Conservation (phyloP, 345 rosid species). For the Gossypium herbaceum region DNA sequence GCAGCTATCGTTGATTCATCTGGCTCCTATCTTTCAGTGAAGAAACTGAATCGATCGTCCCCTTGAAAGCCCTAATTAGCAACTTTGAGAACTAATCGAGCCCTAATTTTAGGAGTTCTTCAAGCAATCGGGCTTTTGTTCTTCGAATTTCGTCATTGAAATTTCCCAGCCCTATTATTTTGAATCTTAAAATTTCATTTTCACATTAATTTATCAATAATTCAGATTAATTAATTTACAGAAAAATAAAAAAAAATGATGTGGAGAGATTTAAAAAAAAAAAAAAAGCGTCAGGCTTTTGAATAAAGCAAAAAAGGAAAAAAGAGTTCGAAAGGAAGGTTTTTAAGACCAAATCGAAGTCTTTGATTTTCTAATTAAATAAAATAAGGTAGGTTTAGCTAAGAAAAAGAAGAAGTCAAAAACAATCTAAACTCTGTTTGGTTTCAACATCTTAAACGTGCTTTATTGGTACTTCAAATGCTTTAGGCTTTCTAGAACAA, state of each 20-base stretch:
- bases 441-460: background rate
- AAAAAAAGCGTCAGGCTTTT: background rate
- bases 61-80: too few relatives aligned
- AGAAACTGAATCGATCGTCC: slow-evolving; percentile 30
- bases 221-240: too few relatives aligned
- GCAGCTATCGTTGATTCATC: slow-evolving; percentile 41
- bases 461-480: background rate
- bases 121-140: slow-evolving; percentile 54
- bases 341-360: background rate
- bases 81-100: background rate
- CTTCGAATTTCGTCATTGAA: slow-evolving; percentile 59
- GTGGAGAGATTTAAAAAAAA: background rate
- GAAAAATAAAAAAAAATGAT: background rate
- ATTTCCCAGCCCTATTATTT: too few relatives aligned
- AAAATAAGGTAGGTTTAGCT: background rate
- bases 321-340: background rate
- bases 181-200: too few relatives aligned
- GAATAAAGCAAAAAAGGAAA: background rate
- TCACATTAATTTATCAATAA: too few relatives aligned
- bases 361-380: background rate
- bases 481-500: background rate
- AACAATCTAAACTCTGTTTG: background rate
- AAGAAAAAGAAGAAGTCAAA: background rate
- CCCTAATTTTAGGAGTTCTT: slow-evolving; percentile 49
- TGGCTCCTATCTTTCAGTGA: slow-evolving; percentile 50